These are phyloP conservation scores for Syncephalis fuscata DNA, from an alignment of 371 early-diverging fungal genomes.

Conservation along the genomic window DNA sequence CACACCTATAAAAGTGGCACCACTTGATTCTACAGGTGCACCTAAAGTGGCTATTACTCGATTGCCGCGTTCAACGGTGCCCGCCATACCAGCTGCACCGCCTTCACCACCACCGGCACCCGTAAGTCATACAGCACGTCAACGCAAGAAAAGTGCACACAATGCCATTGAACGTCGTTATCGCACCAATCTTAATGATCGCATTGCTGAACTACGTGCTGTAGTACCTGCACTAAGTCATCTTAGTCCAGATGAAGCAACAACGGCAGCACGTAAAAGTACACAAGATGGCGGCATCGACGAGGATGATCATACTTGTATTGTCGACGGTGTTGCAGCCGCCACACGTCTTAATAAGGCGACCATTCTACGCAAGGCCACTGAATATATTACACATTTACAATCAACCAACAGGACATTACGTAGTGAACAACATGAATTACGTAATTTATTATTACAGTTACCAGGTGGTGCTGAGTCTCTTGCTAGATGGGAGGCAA, in stretches of 20 bases:
- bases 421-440: conserved; percentile 24
- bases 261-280: conserved; percentile 17
- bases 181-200: conserved; percentile 87
- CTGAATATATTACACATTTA: conserved; percentile 71
- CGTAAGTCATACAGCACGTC: conserved; percentile 3
- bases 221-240: conserved; percentile 73
- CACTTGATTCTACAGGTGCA: conserved; percentile 9
- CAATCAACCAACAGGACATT: conserved; percentile 28
- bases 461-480: conserved; percentile 33
- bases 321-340: conserved; percentile 35
- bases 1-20: neutral
- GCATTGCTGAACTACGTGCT: conserved; percentile 66
- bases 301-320: conserved; percentile 35
- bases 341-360: conserved; percentile 82
- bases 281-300: conserved; percentile 31
- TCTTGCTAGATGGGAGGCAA: too few species aligned
- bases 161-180: conserved; percentile 90
- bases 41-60: conserved; percentile 19
- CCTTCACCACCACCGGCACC: conserved; percentile 10
- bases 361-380: conserved; percentile 69
- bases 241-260: conserved; percentile 19
- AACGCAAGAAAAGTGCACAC: conserved; percentile 77
- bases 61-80: conserved; percentile 9
- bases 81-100: conserved; percentile 7
- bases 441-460: conserved; percentile 26